Conservation (phyloP, 2,329 filamentous ascomycete genomes). For the Sclerotinia nivalis region DNA sequence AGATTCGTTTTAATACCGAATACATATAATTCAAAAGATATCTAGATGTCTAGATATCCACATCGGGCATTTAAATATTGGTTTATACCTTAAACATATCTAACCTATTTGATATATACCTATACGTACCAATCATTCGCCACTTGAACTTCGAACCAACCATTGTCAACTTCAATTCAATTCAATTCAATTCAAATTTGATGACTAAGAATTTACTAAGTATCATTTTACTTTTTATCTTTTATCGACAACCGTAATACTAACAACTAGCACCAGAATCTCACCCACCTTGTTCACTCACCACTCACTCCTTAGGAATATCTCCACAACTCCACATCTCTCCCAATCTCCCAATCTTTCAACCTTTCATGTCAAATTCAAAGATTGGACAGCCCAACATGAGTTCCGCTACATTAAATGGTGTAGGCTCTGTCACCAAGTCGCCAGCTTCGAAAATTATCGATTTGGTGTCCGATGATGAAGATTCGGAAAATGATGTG, state of each 20-base stretch:
- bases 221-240: too few relatives aligned
- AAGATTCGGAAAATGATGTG: not conserved
- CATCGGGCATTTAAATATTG: too few relatives aligned
- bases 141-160: not conserved
- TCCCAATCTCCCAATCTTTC: not conserved
- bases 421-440: constrained; percentile 5
- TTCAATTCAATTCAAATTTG: not conserved
- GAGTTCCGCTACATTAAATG: constrained; percentile 12
- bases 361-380: not conserved
- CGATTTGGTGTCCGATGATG: constrained; percentile 13
- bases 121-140: not conserved
- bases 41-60: too few relatives aligned
- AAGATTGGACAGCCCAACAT: not conserved
- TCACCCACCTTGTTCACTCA: not conserved
- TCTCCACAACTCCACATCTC: not conserved
- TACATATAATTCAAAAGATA: too few relatives aligned
- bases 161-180: not conserved
- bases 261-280: not conserved
- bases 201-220: not conserved
- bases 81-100: too few relatives aligned
- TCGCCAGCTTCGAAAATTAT: constrained; percentile 20
- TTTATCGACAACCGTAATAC: not conserved
- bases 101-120: too few relatives aligned
- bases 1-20: too few relatives aligned
- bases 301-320: not conserved